These are phyloP conservation scores for Mrakiaceae sp. DNA, from an alignment of 1,284 basidiomycete genomes.

Conservation along the genomic window DNA sequence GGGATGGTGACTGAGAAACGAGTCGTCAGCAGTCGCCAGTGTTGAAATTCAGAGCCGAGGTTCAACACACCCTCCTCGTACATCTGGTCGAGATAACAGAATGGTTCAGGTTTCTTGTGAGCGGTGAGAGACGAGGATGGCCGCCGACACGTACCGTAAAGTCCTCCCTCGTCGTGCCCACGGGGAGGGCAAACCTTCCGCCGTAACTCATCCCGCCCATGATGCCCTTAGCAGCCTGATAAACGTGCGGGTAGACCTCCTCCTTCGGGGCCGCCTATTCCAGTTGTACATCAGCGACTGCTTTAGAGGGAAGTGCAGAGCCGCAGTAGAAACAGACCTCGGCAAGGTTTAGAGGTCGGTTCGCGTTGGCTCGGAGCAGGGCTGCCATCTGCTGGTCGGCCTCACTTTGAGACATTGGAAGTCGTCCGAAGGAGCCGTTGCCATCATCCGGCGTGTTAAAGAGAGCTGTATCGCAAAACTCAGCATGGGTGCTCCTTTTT, in stretches of 20 bases:
- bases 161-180: constrained; percentile 57
- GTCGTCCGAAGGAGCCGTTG: constrained; percentile 24
- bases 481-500: not conserved
- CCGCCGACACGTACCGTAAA: not conserved
- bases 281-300: constrained; percentile 31
- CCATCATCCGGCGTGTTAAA: constrained; percentile 13
- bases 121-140: no score
- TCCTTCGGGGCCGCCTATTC: constrained; percentile 45
- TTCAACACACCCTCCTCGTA: constrained; percentile 49
- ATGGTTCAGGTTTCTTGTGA: no score
- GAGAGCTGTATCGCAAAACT: constrained; percentile 22
- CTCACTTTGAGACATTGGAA: constrained; percentile 38
- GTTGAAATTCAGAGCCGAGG: constrained; percentile 1
- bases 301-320: not conserved
- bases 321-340: constrained; percentile 24
- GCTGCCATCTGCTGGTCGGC: constrained; percentile 56
- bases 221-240: constrained; percentile 54
- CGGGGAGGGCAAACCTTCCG: constrained; percentile 65
- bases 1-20: constrained; percentile 58
- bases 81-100: not conserved
- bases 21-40: constrained; percentile 30
- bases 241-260: constrained; percentile 71
- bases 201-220: constrained; percentile 55
- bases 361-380: constrained; percentile 50
- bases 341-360: constrained; percentile 54